Base-by-base conservation (phyloP, 1,139 yeast genomes). In the Debaryomyces singareniensis region DNA sequence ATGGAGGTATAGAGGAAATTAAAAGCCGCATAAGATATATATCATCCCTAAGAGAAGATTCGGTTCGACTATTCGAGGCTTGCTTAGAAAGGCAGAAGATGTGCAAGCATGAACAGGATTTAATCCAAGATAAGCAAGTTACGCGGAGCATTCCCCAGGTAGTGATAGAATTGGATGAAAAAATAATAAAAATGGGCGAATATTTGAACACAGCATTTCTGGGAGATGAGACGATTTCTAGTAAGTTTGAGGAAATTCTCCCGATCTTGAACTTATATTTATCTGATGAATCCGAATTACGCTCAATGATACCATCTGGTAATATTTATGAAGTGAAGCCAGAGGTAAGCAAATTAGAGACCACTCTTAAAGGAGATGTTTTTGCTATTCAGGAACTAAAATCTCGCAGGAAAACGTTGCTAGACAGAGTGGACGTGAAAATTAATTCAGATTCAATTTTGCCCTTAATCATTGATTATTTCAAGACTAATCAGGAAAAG, bases 161-260 rank as follows among this genome's bases (percentile, higher is more conserved):
- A 7, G 9, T 18, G 21, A 35, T 45, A 3, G 56, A 53, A 0
- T 53, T 71, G 3, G 44, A 58, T 36, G 53, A 51, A 2, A 68
- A 68, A 29, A 51, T 77, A 2, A 45, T 51, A 4, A 66, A 64
- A 18, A 59, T 78, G 52, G 58, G 58, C 22, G 53, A 50, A 4
- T 82, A 79, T 44, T 49, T 82, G 13, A 44, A 46, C 2, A 76
- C 77, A 38, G 94, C 95, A 1, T 58, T 60, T 20, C 47, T 56
- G 3, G 84, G 94, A 3, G 95, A 87, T 49, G 53, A 53, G 3
- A 49, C 63, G 3, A 69, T 82, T 0, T 45, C 55, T 7, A 48
- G 51, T 5, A 72, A 71, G 36, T 71, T 70, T 35, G 39, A 47
- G 2, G 64, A 64, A 7, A 58, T 78, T 26, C 63, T 57, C 34